These are phyloP conservation scores for Stephanodiscus triporus DNA, from an alignment of 108 stramenopile species.

Conservation along the genomic window DNA sequence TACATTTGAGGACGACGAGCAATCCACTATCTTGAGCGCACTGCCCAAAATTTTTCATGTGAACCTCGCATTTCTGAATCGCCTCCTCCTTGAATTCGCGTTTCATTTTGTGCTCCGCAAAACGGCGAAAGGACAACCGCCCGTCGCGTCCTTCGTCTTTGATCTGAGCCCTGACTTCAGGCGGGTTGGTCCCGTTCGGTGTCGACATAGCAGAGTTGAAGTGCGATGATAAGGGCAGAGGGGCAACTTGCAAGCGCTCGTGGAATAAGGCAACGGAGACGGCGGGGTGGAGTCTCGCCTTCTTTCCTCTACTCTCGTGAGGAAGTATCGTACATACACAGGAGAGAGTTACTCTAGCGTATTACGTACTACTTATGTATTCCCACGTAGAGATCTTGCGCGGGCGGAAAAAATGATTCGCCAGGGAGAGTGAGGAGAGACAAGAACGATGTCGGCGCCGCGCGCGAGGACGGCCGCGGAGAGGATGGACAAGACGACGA, in stretches of 20 bases:
- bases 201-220: slow-evolving; percentile 15
- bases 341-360: too few species aligned
- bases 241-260: too few species aligned
- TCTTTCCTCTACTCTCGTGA: too few species aligned
- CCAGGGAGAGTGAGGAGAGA: too few species aligned
- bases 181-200: slow-evolving; percentile 13
- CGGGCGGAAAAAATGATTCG: too few species aligned
- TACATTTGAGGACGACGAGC: slow-evolving; percentile 84
- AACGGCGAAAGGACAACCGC: slow-evolving; percentile 65
- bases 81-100: slow-evolving; percentile 83
- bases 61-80: slow-evolving; percentile 72
- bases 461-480: background rate
- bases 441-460: background rate
- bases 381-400: too few species aligned
- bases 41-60: slow-evolving; percentile 76
- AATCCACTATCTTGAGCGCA: slow-evolving; percentile 85
- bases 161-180: slow-evolving; percentile 25
- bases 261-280: too few species aligned
- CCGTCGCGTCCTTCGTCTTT: slow-evolving; percentile 59
- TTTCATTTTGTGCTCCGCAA: slow-evolving; percentile 85
- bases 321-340: too few species aligned
- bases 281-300: background rate
- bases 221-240: too few species aligned
- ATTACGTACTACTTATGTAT: too few species aligned
- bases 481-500: background rate